Evolutionary conservation across 2,329 filamentous ascomycete genomes (phyloP).

Genomic region (Calonectria honghensis): DNA sequence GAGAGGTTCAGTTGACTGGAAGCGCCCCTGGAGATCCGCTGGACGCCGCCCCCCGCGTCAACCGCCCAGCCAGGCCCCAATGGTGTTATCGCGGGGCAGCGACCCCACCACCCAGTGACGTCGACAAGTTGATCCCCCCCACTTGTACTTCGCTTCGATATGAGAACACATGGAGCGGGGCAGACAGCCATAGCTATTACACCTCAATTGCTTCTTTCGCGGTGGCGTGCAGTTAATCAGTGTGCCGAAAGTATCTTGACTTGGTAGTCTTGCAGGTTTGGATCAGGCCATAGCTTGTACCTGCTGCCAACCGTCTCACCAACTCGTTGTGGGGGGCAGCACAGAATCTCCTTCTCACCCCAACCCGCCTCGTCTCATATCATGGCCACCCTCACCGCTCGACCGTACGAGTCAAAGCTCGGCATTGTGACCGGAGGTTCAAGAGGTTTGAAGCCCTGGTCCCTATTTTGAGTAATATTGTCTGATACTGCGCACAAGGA

Average conservation of each 20-base stretch:
- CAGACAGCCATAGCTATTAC: background rate
- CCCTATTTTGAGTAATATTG: background rate
- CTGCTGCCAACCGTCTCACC: constrained; percentile 3
- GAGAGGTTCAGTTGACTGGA: background rate
- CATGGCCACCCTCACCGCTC: constrained; percentile 47
- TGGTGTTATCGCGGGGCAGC: constrained; percentile 32
- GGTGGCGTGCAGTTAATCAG: constrained; percentile 7
- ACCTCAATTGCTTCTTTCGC: background rate
- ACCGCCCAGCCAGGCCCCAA: constrained; percentile 1
- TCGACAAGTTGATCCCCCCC: constrained; percentile 33
- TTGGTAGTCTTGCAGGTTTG: background rate
- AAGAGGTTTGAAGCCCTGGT: constrained; percentile 53
- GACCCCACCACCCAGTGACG: constrained; percentile 47
- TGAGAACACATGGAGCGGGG: background rate
- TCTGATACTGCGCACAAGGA: constrained; percentile 61
- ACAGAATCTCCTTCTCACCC: background rate
- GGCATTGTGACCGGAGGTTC: constrained; percentile 60
- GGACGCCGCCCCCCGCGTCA: constrained; percentile 12
- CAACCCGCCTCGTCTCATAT: constrained; percentile 18
- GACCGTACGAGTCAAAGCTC: constrained; percentile 58
- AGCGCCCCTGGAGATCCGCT: constrained; percentile 8
- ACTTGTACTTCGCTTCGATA: constrained; percentile 30
- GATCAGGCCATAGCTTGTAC: constrained; percentile 5
- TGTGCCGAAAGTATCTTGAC: background rate
- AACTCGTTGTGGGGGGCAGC: background rate